Conservation (phyloP, 306 rosid genomes). For the Elaeagnus macrophylla region DNA sequence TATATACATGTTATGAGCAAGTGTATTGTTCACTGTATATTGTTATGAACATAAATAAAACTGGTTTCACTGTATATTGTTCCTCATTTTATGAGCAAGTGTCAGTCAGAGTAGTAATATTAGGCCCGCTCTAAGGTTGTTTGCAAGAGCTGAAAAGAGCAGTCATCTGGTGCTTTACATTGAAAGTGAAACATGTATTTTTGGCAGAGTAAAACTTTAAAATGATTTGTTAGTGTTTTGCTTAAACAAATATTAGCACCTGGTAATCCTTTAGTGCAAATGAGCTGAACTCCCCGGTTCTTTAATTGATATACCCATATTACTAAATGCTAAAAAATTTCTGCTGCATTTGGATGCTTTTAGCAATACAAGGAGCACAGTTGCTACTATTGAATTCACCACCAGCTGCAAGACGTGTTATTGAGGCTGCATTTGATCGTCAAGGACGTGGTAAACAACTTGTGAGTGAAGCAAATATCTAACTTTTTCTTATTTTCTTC, state of each 20-base stretch:
- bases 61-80: no score
- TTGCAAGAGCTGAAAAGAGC: no score
- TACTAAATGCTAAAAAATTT: conserved; percentile 3
- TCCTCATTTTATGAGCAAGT: no score
- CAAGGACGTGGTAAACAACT: conserved; percentile 77
- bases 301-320: background rate
- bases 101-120: no score
- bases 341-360: conserved; percentile 15
- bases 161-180: background rate
- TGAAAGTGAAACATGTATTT: background rate
- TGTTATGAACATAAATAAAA: no score
- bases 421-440: conserved; percentile 61
- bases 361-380: conserved; percentile 63
- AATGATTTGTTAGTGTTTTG: background rate
- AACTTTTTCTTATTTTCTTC: no score
- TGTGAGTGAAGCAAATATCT: conserved; percentile 35
- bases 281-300: background rate
- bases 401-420: conserved; percentile 65
- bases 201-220: background rate
- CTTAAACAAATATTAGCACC: background rate
- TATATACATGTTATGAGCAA: no score
- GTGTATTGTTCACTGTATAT: no score
- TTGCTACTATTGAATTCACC: conserved; percentile 50
- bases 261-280: background rate
- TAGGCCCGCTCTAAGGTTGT: no score